Evolutionary conservation across 1,139 yeast species (phyloP).

Genomic region (Blastobotrys capitulatus): DNA sequence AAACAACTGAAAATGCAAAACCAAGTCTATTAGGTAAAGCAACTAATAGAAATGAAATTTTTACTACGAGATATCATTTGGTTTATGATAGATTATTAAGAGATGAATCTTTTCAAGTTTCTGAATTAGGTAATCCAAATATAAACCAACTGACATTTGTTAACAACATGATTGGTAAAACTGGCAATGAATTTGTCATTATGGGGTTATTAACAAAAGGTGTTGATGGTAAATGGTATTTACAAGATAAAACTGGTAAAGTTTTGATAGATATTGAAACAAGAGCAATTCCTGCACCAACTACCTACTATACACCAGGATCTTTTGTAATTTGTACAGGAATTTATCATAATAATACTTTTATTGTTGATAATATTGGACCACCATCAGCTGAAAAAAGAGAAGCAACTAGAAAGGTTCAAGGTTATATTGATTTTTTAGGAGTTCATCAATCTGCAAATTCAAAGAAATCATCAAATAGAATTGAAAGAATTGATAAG

Average conservation of each 20-base stretch:
- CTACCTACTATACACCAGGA: conserved; percentile 72
- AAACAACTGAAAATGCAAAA: conserved; percentile 27
- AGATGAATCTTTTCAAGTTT: conserved; percentile 62
- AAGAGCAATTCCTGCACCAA: conserved; percentile 52
- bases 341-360: conserved; percentile 60
- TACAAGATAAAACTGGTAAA: conserved; percentile 78
- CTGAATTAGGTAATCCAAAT: conserved; percentile 27
- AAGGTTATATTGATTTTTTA: conserved; percentile 74
- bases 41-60: conserved; percentile 31
- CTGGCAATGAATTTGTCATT: conserved; percentile 66
- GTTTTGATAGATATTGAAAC: conserved; percentile 61
- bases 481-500: conserved; percentile 50
- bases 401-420: conserved; percentile 56
- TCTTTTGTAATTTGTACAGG: conserved; percentile 83
- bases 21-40: conserved; percentile 28
- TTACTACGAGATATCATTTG: conserved; percentile 50
- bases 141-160: conserved; percentile 57
- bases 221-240: conserved; percentile 59
- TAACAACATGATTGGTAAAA: conserved; percentile 80
- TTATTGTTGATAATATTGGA: conserved; percentile 69
- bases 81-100: conserved; percentile 66
- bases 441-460: conserved; percentile 49
- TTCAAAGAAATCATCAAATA: conserved; percentile 7
- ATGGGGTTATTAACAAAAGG: conserved; percentile 70
- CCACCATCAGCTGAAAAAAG: conserved; percentile 89